Conservation (phyloP, 2,329 filamentous ascomycete genomes). For the Ambrosiella cleistominuta region DNA sequence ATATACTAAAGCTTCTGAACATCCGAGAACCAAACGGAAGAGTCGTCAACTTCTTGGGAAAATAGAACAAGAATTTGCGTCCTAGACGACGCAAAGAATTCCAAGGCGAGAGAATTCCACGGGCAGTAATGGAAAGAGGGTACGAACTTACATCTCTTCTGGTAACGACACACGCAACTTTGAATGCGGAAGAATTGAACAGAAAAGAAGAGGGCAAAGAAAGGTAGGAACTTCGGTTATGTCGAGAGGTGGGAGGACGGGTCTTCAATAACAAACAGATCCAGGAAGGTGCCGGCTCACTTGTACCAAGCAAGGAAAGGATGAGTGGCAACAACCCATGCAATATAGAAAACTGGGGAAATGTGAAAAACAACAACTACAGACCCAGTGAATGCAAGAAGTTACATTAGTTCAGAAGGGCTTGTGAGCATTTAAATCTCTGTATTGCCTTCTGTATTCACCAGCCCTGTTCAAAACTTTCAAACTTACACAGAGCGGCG, state of each 20-base stretch:
- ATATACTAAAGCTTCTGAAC: no score
- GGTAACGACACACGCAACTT: not conserved
- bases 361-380: not conserved
- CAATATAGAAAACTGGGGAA: not conserved
- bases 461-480: not conserved
- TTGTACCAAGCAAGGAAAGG: not conserved
- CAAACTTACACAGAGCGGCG: not conserved
- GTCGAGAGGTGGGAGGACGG: not conserved
- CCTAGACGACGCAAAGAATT: not conserved
- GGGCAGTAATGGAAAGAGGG: not conserved
- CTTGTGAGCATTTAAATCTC: no score
- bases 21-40: no score
- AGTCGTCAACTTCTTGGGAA: no score
- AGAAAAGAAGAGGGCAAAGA: not conserved
- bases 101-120: not conserved
- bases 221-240: not conserved
- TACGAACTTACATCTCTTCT: not conserved
- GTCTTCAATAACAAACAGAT: slow-evolving; percentile 4
- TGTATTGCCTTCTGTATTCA: no score
- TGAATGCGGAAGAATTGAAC: not conserved
- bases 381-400: not conserved
- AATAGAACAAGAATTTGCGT: no score
- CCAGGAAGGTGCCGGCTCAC: not conserved
- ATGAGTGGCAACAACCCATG: not conserved
- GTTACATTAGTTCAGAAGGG: no score